Conservation (phyloP, 2,329 filamentous ascomycete species). For the Ceratocystis albifundus region DNA sequence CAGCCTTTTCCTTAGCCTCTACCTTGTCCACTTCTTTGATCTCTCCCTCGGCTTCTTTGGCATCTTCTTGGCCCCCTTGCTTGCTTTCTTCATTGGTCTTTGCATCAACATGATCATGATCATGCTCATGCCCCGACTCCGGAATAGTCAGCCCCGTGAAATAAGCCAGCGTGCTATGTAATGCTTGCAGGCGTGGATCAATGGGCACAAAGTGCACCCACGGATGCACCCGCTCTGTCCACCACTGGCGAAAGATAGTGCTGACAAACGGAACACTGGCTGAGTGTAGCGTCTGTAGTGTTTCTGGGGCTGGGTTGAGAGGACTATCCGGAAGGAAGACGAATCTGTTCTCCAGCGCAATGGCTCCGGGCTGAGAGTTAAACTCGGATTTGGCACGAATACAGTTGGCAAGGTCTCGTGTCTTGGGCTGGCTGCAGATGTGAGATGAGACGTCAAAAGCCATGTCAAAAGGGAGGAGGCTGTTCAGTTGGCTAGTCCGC, state of each 20-base stretch:
- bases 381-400: constrained; percentile 43
- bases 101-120: constrained; percentile 28
- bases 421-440: constrained; percentile 13
- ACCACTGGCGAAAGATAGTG: constrained; percentile 68
- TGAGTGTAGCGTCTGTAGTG: constrained; percentile 46
- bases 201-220: constrained; percentile 76
- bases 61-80: background rate
- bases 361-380: constrained; percentile 23
- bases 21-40: constrained; percentile 39
- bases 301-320: constrained; percentile 53
- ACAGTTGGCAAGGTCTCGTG: constrained; percentile 31
- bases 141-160: constrained; percentile 46
- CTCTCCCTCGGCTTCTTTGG: constrained; percentile 29
- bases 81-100: background rate
- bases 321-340: constrained; percentile 63
- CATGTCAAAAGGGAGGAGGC: constrained; percentile 38
- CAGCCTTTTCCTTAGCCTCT: background rate
- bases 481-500: constrained; percentile 14
- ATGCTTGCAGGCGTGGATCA: constrained; percentile 58
- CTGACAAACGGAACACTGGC: constrained; percentile 57
- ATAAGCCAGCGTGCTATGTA: constrained; percentile 64
- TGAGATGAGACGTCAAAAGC: constrained; percentile 10
- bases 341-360: constrained; percentile 43
- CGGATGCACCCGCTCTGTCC: constrained; percentile 57
- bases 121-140: constrained; percentile 26